Evolutionary conservation across 768 basidiomycete species (phyloP).

Genomic region (Leccinum olivaceopallidum): DNA sequence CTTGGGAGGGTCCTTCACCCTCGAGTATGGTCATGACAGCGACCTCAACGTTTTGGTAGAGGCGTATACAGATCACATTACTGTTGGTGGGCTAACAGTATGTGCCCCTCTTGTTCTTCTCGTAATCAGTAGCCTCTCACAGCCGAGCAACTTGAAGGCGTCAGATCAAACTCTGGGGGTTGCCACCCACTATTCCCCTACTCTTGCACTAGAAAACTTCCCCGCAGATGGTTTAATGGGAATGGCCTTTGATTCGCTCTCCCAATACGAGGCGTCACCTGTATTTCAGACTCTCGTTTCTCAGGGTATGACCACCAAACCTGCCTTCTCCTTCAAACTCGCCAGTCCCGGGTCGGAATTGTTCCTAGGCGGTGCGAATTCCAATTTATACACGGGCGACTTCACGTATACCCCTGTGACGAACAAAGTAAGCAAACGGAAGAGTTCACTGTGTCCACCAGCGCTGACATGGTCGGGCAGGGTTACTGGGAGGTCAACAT

Average conservation of each 20-base stretch:
- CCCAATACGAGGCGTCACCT: slow-evolving; percentile 33
- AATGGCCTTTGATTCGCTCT: slow-evolving; percentile 43
- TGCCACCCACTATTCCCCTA: slow-evolving; percentile 4
- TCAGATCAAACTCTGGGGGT: slow-evolving; percentile 14
- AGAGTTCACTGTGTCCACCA: neutral
- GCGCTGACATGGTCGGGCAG: slow-evolving; percentile 2
- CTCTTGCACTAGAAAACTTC: neutral
- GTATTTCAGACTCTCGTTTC: slow-evolving; percentile 43
- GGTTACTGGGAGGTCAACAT: slow-evolving; percentile 22
- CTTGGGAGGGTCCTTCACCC: neutral
- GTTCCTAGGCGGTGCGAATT: slow-evolving; percentile 53
- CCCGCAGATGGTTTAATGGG: slow-evolving; percentile 34
- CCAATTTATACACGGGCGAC: slow-evolving; percentile 41
- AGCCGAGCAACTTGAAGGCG: slow-evolving; percentile 4
- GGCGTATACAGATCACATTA: slow-evolving; percentile 11
- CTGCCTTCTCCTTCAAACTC: slow-evolving; percentile 50
- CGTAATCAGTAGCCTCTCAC: slow-evolving; percentile 1
- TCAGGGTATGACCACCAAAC: slow-evolving; percentile 27
- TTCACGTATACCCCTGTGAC: slow-evolving; percentile 38
- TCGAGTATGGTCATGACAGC: neutral
- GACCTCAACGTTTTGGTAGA: slow-evolving; percentile 1
- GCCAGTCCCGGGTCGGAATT: slow-evolving; percentile 40
- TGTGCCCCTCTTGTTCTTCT: neutral
- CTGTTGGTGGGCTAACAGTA: slow-evolving; percentile 13
- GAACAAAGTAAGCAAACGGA: slow-evolving; percentile 2